Conservation (phyloP, 1,284 basidiomycete genomes). For the Puccinia coronata region DNA sequence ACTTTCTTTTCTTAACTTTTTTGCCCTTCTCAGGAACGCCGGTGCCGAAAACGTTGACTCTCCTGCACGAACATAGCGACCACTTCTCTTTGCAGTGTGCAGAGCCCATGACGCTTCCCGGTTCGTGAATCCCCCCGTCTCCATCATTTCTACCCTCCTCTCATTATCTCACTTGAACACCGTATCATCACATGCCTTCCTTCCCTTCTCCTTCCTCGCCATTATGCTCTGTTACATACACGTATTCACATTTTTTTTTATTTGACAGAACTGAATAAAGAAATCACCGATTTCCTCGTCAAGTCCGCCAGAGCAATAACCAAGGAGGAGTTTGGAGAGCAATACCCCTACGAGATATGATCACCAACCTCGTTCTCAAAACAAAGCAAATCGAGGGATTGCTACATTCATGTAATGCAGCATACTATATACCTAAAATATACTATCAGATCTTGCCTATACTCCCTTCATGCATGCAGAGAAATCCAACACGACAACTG, state of each 20-base stretch:
- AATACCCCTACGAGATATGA: conserved; percentile 48
- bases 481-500: too few relatives aligned
- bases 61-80: conserved; percentile 49
- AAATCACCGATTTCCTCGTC: conserved; percentile 40
- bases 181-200: too few relatives aligned
- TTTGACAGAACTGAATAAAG: conserved; percentile 41
- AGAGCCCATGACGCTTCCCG: conserved; percentile 37
- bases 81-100: conserved; percentile 48
- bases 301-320: conserved; percentile 18
- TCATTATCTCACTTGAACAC: too few relatives aligned
- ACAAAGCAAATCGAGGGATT: too few relatives aligned
- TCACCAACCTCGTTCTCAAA: background rate
- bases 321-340: conserved; percentile 41
- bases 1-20: background rate
- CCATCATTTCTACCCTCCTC: background rate
- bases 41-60: conserved; percentile 37
- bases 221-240: too few relatives aligned
- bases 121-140: conserved; percentile 14
- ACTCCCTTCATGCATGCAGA: too few relatives aligned
- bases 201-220: too few relatives aligned
- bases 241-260: conserved; percentile 19
- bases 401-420: too few relatives aligned
- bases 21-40: conserved; percentile 27
- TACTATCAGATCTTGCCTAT: too few relatives aligned
- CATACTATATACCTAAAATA: too few relatives aligned